Base-by-base conservation (phyloP, 2,329 filamentous ascomycete species). In the Penicillium hesseltinei region DNA sequence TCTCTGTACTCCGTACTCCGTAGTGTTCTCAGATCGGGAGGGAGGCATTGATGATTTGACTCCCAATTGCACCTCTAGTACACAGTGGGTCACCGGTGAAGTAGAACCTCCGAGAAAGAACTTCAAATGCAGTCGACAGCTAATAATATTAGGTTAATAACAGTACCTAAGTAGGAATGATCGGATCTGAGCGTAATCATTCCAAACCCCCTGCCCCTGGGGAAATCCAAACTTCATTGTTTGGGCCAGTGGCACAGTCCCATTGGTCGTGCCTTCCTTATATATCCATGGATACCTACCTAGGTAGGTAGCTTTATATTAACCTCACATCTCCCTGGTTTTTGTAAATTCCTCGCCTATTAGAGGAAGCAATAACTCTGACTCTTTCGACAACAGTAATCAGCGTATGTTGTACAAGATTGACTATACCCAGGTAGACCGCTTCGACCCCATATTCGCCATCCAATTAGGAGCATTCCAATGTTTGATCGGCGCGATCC, bases 401-500 rank as follows among this genome's bases (percentile, higher is more conserved):
- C 60, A 82, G 82, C 5, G 73, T 84, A 25, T 79, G 81, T 70
- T 81, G 78, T 55, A 23, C 29, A 46, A 82, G 82, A 19, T 73
- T 82, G 31, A 84, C 85, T 17, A 85, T 23, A 23, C 23, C 4
- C 4, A 23, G 23, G 23, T 85, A 72, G 86, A 88, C 63, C 77
- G 78, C 25, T 80, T 87, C 49, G 86, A 86, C 13, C 81, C 86
- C 52, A 80, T 80, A 62, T 78, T 76, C 61, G 85, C 85, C 25
- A 84, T 87, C 55, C 79, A 86, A 66, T 76, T 86, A 44, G 85
- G 84, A 17, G 84, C 83, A 7, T 60, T 78, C 15, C 81, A 88
- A 66, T 84, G 83, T 66, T 66, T 80, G 4, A 43, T 88, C 27
- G 87, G 85, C 8, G 83, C 83, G 1, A 75, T 79, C 39, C 77